A percentile compares a stretch with the other conserved stretches of the same genome.
Conservation (phyloP, 495 filamentous ascomycete genomes). For the Penicillium alfredii region DNA sequence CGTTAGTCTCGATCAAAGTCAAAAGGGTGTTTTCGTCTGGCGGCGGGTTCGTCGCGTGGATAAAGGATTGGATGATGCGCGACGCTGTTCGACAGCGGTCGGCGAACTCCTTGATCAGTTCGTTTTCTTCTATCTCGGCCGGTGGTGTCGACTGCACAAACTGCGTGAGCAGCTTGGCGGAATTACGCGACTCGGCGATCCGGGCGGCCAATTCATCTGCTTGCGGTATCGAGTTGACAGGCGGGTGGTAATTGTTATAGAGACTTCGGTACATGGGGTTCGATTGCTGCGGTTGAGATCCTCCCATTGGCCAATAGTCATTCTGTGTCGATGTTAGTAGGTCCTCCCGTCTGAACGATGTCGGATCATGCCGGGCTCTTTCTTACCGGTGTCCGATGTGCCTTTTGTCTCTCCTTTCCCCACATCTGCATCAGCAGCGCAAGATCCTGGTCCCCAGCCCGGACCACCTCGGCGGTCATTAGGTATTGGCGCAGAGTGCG, state of each 20-base stretch:
- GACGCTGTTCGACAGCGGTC: conserved; percentile 79
- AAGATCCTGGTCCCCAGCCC: conserved; percentile 68
- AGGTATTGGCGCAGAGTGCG: conserved; percentile 83
- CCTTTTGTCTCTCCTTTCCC: conserved; percentile 69
- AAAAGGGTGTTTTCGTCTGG: conserved; percentile 92
- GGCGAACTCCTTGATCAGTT: conserved; percentile 86
- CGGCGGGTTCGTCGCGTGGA: conserved; percentile 65
- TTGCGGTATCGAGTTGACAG: conserved; percentile 52
- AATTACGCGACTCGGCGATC: conserved; percentile 83
- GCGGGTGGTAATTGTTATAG: conserved; percentile 34
- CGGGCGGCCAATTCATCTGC: conserved; percentile 76
- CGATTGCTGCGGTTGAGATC: conserved; percentile 5
- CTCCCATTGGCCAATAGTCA: neutral
- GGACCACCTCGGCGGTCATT: conserved; percentile 61
- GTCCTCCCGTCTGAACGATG: neutral
- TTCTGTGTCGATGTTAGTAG: neutral
- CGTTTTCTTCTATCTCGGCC: conserved; percentile 67
- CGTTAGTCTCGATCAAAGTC: conserved; percentile 90
- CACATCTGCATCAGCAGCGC: conserved; percentile 69
- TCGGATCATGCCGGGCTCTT: neutral
- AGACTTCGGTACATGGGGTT: neutral
- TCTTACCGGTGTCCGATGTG: conserved; percentile 10
- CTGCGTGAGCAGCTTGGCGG: conserved; percentile 84
- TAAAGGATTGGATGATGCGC: conserved; percentile 75
- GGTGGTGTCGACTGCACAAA: conserved; percentile 78